Conservation (phyloP, 225 moss, liverwort and hornwort species). For the Asterella californica region DNA sequence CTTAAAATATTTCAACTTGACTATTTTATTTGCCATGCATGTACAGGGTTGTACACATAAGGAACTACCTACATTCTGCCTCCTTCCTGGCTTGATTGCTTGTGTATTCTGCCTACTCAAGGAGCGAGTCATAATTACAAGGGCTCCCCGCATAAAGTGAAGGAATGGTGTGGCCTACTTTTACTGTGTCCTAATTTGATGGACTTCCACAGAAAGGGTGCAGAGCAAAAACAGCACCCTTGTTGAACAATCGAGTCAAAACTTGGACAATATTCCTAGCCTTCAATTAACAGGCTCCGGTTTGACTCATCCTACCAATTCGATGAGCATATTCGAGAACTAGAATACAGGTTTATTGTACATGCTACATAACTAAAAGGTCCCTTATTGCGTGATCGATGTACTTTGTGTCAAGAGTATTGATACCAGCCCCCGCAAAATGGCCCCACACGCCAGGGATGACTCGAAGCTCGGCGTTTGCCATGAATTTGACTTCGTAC, state of each 20-base stretch:
- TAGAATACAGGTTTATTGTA: constrained; percentile 7
- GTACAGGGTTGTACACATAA: neutral
- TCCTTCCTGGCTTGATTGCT: neutral
- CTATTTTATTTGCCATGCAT: neutral
- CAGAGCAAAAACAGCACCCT: neutral
- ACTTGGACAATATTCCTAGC: neutral
- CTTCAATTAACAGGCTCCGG: constrained; percentile 8
- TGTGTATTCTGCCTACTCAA: constrained; percentile 8
- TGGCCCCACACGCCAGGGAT: constrained; percentile 65
- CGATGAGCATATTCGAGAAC: neutral
- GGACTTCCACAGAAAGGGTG: neutral
- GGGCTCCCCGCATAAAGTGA: neutral
- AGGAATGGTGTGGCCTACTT: neutral
- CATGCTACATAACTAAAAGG: constrained; percentile 44
- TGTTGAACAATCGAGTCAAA: constrained; percentile 6
- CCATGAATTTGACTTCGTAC: constrained; percentile 64
- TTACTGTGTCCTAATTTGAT: neutral
- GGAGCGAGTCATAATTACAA: constrained; percentile 12
- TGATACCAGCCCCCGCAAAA: constrained; percentile 63
- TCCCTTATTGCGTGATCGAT: constrained; percentile 60
- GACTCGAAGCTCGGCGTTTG: constrained; percentile 56
- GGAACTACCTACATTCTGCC: neutral
- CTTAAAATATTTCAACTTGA: neutral
- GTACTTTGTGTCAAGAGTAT: constrained; percentile 54
- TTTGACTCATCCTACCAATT: constrained; percentile 3